phyloP scores from a whole-genome alignment of 2,329 filamentous ascomycete genomes.

The Exophiala lecanii-corni region DNA sequence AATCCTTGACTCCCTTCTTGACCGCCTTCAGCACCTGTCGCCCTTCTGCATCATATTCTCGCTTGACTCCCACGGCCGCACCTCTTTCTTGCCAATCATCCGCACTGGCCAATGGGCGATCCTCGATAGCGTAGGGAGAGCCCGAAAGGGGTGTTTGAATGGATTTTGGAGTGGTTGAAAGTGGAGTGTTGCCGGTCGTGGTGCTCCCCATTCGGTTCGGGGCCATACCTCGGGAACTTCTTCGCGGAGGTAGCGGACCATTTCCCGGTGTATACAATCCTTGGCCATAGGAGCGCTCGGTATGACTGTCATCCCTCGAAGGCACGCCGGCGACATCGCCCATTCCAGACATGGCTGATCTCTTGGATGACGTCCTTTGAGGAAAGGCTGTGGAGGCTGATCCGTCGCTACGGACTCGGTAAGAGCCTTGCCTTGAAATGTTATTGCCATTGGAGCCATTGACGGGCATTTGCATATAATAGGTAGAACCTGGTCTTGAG shows the following conservation, averaged over 20 bases:
- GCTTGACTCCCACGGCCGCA: constrained; percentile 75
- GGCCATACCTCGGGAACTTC: constrained; percentile 69
- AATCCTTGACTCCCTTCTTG: constrained; percentile 97
- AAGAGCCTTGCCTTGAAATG: constrained; percentile 39
- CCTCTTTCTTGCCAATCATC: constrained; percentile 97
- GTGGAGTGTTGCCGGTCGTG: constrained; percentile 18
- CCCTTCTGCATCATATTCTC: constrained; percentile 80
- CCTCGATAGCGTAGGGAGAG: constrained; percentile 53
- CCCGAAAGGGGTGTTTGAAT: constrained; percentile 34
- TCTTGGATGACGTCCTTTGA: constrained; percentile 60
- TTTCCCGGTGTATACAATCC: constrained; percentile 54
- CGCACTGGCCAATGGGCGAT: constrained; percentile 59
- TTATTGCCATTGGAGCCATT: constrained; percentile 34
- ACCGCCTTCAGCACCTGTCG: constrained; percentile 76
- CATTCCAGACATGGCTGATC: constrained; percentile 27
- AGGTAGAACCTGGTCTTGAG: constrained; percentile 44
- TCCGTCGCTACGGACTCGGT: constrained; percentile 56
- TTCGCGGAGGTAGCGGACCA: constrained; percentile 66
- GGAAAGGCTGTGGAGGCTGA: constrained; percentile 52
- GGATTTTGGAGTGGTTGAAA: constrained; percentile 25
- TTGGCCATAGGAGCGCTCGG: constrained; percentile 63
- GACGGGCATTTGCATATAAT: constrained; percentile 42
- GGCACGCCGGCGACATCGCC: constrained; percentile 59
- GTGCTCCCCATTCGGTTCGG: constrained; percentile 34
- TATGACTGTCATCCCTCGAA: constrained; percentile 64